These are phyloP conservation scores for Naegleria lovaniensis DNA, from an alignment of 208 protist genomes.

Conservation along the genomic window DNA sequence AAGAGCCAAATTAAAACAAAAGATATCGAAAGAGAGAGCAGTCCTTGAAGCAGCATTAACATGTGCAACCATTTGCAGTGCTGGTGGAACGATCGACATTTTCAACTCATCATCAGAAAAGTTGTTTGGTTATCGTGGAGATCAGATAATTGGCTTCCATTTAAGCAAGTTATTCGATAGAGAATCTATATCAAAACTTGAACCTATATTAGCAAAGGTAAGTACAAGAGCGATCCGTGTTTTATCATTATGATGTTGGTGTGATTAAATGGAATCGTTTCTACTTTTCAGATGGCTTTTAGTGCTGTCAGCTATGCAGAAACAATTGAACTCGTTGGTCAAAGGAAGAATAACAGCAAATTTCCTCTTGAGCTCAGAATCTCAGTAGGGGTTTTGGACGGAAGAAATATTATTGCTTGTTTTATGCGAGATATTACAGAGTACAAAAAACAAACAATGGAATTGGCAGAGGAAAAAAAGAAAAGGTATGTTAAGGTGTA, in stretches of 20 bases:
- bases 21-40: neutral
- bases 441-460: neutral
- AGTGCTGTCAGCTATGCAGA: neutral
- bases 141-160: neutral
- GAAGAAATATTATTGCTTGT: neutral
- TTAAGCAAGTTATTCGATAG: neutral
- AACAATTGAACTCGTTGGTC: neutral
- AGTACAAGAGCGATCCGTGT: no score
- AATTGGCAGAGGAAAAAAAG: neutral
- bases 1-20: neutral
- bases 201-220: neutral
- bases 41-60: neutral
- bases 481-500: neutral
- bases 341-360: neutral
- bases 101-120: neutral
- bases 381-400: neutral
- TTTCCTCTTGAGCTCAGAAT: neutral
- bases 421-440: neutral
- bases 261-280: no score
- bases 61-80: neutral
- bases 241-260: no score
- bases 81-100: neutral
- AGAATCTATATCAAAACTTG: neutral
- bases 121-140: neutral
- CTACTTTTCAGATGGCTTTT: neutral